These are phyloP conservation scores for Calycina marina DNA, from an alignment of 2,329 filamentous ascomycete genomes.

Conservation along the genomic window DNA sequence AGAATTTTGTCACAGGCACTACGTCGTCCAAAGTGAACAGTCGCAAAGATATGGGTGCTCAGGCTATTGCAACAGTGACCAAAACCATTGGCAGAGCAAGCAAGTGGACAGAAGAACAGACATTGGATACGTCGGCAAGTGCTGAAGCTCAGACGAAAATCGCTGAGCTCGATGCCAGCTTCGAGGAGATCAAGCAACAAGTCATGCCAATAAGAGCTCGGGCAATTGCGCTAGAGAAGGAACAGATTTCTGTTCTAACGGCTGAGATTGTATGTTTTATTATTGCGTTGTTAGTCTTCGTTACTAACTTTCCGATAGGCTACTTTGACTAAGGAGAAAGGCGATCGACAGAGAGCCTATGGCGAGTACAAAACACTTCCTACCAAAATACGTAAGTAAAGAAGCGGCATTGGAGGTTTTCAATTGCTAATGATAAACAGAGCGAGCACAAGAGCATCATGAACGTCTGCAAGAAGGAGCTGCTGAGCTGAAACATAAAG, in stretches of 20 bases:
- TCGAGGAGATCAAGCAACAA: constrained; percentile 15
- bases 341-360: constrained; percentile 47
- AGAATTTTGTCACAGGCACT: constrained; percentile 54
- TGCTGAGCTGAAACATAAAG: constrained; percentile 25
- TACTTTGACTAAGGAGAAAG: constrained; percentile 46
- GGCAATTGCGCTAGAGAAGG: constrained; percentile 26
- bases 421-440: constrained; percentile 7
- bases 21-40: constrained; percentile 50
- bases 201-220: constrained; percentile 7
- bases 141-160: constrained; percentile 41
- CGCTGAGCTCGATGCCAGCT: constrained; percentile 13
- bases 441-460: constrained; percentile 23
- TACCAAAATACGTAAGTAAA: constrained; percentile 49
- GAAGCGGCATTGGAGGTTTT: background rate
- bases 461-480: constrained; percentile 23
- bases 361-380: constrained; percentile 54
- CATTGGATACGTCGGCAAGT: constrained; percentile 54
- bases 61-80: constrained; percentile 55
- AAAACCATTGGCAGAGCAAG: constrained; percentile 41
- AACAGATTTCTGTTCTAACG: constrained; percentile 15
- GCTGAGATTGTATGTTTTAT: constrained; percentile 27
- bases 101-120: constrained; percentile 61
- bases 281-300: background rate
- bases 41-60: constrained; percentile 66
- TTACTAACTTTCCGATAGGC: constrained; percentile 24